Percentiles rank a stretch among this genome's conserved stretches.
Evolutionary conservation across 2,329 filamentous ascomycete genomes (phyloP).

Genomic region (Xylaria sp.): DNA sequence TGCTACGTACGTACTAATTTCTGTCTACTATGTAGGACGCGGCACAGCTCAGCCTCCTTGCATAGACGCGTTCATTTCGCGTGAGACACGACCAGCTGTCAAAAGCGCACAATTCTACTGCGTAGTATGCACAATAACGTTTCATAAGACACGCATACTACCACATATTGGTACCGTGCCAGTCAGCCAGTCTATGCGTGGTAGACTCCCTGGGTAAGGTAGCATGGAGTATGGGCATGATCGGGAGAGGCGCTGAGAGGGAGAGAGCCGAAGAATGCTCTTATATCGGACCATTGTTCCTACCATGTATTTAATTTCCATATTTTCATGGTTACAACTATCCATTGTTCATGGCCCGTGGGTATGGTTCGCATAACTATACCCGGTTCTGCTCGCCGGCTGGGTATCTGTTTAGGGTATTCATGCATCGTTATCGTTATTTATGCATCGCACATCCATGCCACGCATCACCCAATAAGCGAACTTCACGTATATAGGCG

Average conservation of each 20-base stretch:
- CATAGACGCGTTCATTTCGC: slow-evolving; percentile 20
- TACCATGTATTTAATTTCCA: not conserved
- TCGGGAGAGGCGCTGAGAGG: too few relatives aligned
- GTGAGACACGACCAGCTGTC: slow-evolving; percentile 2
- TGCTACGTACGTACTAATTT: not conserved
- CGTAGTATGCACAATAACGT: not conserved
- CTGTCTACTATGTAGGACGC: not conserved
- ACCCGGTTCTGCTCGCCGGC: not conserved
- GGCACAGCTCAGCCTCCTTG: slow-evolving; percentile 1
- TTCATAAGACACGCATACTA: not conserved
- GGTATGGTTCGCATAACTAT: not conserved
- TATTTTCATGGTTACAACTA: not conserved
- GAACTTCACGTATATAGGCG: not conserved
- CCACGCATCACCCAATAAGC: not conserved
- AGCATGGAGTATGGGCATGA: too few relatives aligned
- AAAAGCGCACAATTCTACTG: not conserved
- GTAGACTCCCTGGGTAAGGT: too few relatives aligned
- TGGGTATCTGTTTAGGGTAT: not conserved
- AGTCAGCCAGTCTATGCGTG: too few relatives aligned
- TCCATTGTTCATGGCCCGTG: not conserved
- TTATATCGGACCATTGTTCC: too few relatives aligned
- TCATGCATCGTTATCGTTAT: not conserved
- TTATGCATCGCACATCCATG: not conserved
- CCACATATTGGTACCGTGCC: not conserved
- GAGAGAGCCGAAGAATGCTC: too few relatives aligned